Conservation (phyloP, 1,139 yeast species). For the Trichomonascaceae sp. region DNA sequence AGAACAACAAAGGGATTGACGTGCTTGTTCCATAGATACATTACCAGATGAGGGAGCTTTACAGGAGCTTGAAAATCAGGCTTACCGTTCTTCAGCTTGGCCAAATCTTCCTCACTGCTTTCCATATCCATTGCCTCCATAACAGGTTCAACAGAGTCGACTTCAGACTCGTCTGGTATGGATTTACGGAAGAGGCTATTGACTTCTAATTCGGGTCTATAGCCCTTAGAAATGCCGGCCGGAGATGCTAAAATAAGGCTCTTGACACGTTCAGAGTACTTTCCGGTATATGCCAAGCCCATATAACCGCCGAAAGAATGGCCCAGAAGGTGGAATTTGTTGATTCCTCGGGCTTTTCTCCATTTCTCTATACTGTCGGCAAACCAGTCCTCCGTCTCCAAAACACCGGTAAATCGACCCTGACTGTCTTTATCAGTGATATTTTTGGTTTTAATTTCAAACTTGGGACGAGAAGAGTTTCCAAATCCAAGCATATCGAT, state of each 20-base stretch:
- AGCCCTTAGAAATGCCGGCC: constrained; percentile 57
- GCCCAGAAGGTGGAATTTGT: constrained; percentile 67
- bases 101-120: neutral
- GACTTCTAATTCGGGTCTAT: constrained; percentile 25
- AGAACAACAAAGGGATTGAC: constrained; percentile 36
- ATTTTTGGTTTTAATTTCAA: constrained; percentile 30
- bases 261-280: constrained; percentile 60
- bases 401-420: constrained; percentile 20
- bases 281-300: constrained; percentile 68
- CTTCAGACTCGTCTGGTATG: neutral
- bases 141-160: neutral
- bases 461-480: constrained; percentile 58
- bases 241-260: constrained; percentile 76
- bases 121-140: constrained; percentile 4
- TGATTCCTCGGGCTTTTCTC: constrained; percentile 50
- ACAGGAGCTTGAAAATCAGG: neutral
- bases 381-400: constrained; percentile 65
- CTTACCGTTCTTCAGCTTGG: neutral
- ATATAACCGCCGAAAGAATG: constrained; percentile 94
- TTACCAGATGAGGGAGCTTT: constrained; percentile 26
- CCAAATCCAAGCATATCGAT: constrained; percentile 87
- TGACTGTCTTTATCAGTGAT: constrained; percentile 20
- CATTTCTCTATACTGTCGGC: constrained; percentile 76
- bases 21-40: constrained; percentile 36
- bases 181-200: constrained; percentile 9